phyloP scores from a whole-genome alignment of 768 basidiomycete genomes.

The Tylopilus rubrobrunneus region DNA sequence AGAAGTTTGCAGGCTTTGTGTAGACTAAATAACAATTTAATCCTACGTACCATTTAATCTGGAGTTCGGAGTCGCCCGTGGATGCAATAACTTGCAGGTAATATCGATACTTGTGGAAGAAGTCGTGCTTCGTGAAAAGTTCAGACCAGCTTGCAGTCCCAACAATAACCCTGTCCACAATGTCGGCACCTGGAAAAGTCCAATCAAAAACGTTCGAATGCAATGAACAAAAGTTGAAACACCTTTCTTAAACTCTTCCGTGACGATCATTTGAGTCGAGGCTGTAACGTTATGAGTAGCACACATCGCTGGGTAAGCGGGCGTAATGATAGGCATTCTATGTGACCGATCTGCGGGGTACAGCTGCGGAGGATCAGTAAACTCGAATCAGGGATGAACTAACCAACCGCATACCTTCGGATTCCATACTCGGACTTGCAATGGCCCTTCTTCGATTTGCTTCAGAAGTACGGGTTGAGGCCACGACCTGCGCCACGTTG shows the following conservation, averaged over 20 bases:
- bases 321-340: conserved; percentile 99
- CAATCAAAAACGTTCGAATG: conserved; percentile 7
- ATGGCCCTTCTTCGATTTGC: conserved; percentile 92
- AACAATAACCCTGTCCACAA: conserved; percentile 89
- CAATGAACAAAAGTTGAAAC: background rate
- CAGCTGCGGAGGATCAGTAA: conserved; percentile 44
- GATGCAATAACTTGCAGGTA: conserved; percentile 96
- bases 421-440: conserved; percentile 97
- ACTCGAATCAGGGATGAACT: no score
- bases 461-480: conserved; percentile 97
- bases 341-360: conserved; percentile 93
- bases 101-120: conserved; percentile 95
- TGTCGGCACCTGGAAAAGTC: conserved; percentile 68
- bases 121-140: conserved; percentile 93
- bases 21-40: background rate
- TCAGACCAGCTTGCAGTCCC: conserved; percentile 86
- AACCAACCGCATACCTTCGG: conserved; percentile 59
- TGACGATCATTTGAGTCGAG: conserved; percentile 95
- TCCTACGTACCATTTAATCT: conserved; percentile 81
- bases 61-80: conserved; percentile 75
- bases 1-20: conserved; percentile 11
- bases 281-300: conserved; percentile 96
- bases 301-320: conserved; percentile 99
- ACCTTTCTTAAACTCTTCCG: conserved; percentile 94
- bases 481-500: conserved; percentile 72